Evolutionary conservation across 73 alveolate genomes (phyloP).

Genomic region (Symbiodinium pilosum): DNA sequence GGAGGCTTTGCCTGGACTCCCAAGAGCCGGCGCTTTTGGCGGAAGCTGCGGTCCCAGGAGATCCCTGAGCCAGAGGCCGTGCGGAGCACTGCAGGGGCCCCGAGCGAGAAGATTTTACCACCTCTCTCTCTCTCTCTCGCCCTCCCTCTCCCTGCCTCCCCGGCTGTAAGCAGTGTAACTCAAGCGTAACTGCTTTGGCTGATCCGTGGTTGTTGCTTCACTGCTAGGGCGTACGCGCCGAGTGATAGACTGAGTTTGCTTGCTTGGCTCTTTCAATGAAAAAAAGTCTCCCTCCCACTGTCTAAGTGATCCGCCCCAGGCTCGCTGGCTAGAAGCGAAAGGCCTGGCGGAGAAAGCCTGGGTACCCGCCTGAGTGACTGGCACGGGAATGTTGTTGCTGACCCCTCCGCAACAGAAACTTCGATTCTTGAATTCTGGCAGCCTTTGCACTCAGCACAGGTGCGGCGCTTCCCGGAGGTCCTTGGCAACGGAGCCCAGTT

Average conservation of each 20-base stretch:
- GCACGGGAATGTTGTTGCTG: background rate
- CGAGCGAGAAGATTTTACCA: background rate
- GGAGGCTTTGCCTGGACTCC: constrained; percentile 68
- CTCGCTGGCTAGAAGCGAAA: constrained; percentile 44
- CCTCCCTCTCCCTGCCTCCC: background rate
- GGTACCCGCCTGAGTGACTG: background rate
- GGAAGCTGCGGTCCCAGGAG: constrained; percentile 48
- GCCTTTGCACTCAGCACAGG: constrained; percentile 26
- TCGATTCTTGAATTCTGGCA: background rate
- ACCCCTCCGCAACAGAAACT: background rate
- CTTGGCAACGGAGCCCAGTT: constrained; percentile 16
- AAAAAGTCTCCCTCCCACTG: no score
- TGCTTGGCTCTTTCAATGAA: no score
- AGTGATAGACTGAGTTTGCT: background rate
- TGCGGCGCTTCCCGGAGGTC: constrained; percentile 80
- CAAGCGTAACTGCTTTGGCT: background rate
- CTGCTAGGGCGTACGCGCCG: background rate
- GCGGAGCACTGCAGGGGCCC: constrained; percentile 7
- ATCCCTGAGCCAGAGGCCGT: constrained; percentile 27
- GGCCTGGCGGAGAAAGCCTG: constrained; percentile 69
- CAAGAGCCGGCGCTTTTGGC: constrained; percentile 92
- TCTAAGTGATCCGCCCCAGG: background rate
- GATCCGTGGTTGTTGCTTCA: background rate
- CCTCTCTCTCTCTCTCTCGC: no score
- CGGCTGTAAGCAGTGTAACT: background rate